Percentiles rank a stretch among this genome's conserved stretches.
These are phyloP conservation scores for Aurantiochytrium sp. DNA, from an alignment of 108 stramenopile genomes.

Conservation along the genomic window DNA sequence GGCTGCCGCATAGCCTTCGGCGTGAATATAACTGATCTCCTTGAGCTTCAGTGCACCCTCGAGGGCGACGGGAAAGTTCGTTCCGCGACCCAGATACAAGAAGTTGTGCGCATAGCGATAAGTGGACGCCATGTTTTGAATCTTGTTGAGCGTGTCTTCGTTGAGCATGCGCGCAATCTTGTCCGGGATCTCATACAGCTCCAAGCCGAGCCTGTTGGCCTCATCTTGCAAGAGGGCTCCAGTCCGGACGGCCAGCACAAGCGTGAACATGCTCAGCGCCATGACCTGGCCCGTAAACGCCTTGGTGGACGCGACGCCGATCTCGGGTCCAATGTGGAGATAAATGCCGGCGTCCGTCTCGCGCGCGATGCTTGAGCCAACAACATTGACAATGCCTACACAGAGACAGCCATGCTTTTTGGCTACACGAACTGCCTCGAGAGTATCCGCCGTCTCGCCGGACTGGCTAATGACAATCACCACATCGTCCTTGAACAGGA, in stretches of 20 bases:
- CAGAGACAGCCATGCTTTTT: constrained; percentile 73
- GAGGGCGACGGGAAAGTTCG: constrained; percentile 78
- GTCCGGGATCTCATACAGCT: neutral
- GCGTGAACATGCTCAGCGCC: constrained; percentile 83
- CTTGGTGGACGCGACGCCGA: constrained; percentile 98
- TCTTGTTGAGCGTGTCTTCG: neutral
- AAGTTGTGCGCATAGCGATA: constrained; percentile 25
- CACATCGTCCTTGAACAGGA: constrained; percentile 50
- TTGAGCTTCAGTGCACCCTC: constrained; percentile 99
- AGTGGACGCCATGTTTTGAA: neutral
- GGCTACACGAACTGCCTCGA: constrained; percentile 70
- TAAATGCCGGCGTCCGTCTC: constrained; percentile 93
- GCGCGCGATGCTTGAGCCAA: constrained; percentile 91
- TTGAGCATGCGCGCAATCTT: neutral
- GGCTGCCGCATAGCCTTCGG: constrained; percentile 95
- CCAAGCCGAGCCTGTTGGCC: neutral
- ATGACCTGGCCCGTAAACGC: constrained; percentile 98
- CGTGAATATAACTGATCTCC: constrained; percentile 97
- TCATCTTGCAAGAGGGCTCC: neutral
- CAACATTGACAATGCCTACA: constrained; percentile 89
- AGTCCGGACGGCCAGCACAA: constrained; percentile 50
- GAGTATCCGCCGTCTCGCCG: constrained; percentile 97
- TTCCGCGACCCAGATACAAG: constrained; percentile 13
- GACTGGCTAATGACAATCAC: constrained; percentile 88
- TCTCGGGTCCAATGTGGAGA: constrained; percentile 96